Base-by-base conservation (phyloP, 2,329 filamentous ascomycete genomes). In the Beauveria caledonica region DNA sequence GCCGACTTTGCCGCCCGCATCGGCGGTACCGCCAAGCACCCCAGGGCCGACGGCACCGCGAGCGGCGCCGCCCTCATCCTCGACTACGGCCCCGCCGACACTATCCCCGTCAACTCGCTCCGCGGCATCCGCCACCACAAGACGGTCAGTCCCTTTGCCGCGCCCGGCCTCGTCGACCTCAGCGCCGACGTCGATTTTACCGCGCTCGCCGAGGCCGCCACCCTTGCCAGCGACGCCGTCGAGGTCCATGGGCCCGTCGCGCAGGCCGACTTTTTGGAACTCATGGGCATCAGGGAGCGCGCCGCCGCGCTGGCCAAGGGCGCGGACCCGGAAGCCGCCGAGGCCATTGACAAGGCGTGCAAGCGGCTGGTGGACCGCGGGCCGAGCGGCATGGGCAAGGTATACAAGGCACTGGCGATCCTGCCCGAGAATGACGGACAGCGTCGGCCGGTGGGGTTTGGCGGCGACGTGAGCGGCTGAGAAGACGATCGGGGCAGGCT, bases 151-250 rank as follows among this genome's bases (percentile, higher is more conserved):
- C 91, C 94, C 4, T 91, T 99, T 68, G 80, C 83, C 1, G 79
- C 84, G 6, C 89, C 94, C 0, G 94, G 94, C 0, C 82, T 87
- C 27, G 92, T 95, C 3, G 94, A 99, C 70, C 79, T 99, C 23
- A 92, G 87, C 65, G 93, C 90, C 0, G 93, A 99, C 70, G 94
- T 99, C 1, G 94, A 99, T 73, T 99, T 99, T 70, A 83, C 84
- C 0, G 91, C 88, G 11, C 77, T 99, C 1, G 92, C 92, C 0
- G 92, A 97, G 70, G 81, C 88, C 1, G 92, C 92, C 0, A 80
- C 90, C 50, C 77, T 82, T 44, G 89, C 89, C 0, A 92, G 87
- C 65, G 82, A 86, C 1, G 88, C 86, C 1, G 86, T 97, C 4
- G 94, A 99, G 73, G 90, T 96, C 7, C 92, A 97, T 69, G 94